phyloP scores from a whole-genome alignment of 2,329 filamentous ascomycete species.

The Lachnellula occidentalis region DNA sequence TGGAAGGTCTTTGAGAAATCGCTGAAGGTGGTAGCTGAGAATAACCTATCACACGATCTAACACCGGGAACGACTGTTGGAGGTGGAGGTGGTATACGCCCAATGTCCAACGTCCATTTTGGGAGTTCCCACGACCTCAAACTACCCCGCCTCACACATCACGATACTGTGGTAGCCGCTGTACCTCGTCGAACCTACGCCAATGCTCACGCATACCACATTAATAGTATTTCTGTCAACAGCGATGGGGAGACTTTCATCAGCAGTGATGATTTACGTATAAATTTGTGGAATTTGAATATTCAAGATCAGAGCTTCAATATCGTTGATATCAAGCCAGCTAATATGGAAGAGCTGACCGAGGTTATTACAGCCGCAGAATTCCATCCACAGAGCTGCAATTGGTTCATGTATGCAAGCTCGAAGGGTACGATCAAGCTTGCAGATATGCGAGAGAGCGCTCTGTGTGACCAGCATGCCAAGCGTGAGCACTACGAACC shows the following conservation, averaged over 20 bases:
- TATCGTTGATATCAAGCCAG: conserved; percentile 99
- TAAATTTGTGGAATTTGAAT: conserved; percentile 98
- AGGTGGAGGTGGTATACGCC: conserved; percentile 71
- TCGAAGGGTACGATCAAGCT: conserved; percentile 99
- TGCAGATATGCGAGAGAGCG: conserved; percentile 96
- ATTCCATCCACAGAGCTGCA: conserved; percentile 95
- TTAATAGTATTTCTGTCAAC: conserved; percentile 99
- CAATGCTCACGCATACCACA: conserved; percentile 98
- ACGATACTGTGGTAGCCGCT: conserved; percentile 95
- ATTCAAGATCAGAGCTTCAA: conserved; percentile 99
- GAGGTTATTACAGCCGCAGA: conserved; percentile 98
- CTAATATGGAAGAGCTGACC: conserved; percentile 99
- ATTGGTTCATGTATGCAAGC: conserved; percentile 99
- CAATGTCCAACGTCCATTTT: conserved; percentile 68
- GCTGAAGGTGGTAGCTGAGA: conserved; percentile 96
- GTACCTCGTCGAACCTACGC: conserved; percentile 95
- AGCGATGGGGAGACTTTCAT: conserved; percentile 99
- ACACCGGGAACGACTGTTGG: conserved; percentile 67
- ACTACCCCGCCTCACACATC: conserved; percentile 91
- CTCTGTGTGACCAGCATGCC: conserved; percentile 89
- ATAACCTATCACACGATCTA: conserved; percentile 92
- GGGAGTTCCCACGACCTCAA: conserved; percentile 78
- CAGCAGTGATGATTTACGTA: conserved; percentile 93
- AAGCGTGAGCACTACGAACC: conserved; percentile 58
- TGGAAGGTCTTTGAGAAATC: conserved; percentile 99